Evolutionary conservation across 352 stramenopile genomes (phyloP), one percentile per base, ranked within the genome.

Genomic region (Globisporangium rhizosaccharum): DNA sequence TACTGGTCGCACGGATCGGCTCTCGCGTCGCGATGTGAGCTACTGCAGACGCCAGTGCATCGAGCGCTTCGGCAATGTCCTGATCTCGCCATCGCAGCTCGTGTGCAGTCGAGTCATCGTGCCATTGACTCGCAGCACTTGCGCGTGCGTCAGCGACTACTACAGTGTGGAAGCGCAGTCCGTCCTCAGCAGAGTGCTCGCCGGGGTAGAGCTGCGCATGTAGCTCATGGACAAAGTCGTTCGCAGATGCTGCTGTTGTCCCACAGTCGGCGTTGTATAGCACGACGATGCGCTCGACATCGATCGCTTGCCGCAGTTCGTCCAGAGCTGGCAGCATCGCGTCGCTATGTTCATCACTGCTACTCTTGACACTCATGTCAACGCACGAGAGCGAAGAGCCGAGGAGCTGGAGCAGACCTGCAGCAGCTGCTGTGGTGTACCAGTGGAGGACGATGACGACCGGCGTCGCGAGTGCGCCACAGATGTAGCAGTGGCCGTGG

Each of bases 241-340:
- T 70, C 3, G 67, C 70, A 45, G 61, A 68, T 3, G 54, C 30
- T 20, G 69, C 56, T 5, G 72, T 81, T 1, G 60, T 41, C 2
- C 72, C 72, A 57, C 60, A 75, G 53, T 74, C 61, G 12, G 65
- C 67, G 33, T 72, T 74, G 51, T 64, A 68, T 2, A 78, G 26
- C 9, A 76, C 62, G 1, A 59, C 59, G 18, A 74, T 60, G 2
- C 59, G 64, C 56, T 72, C 51, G 41, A 62, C 63, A 36, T 75
- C 59, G 28, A 77, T 50, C 10, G 56, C 48, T 49, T 62, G 36
- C 3, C 39, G 39, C 37, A 62, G 37, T 17, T 56, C 56, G 26
- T 46, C 46, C 10, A 7, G 41, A n/a, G 26, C 26, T n/a, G 3
- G 4, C 1, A 41, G 15, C 26, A 7, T 18, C 49, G 2, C 55